Evolutionary conservation across 2,329 filamentous ascomycete genomes (phyloP).

Genomic region (Ilyonectria robusta): DNA sequence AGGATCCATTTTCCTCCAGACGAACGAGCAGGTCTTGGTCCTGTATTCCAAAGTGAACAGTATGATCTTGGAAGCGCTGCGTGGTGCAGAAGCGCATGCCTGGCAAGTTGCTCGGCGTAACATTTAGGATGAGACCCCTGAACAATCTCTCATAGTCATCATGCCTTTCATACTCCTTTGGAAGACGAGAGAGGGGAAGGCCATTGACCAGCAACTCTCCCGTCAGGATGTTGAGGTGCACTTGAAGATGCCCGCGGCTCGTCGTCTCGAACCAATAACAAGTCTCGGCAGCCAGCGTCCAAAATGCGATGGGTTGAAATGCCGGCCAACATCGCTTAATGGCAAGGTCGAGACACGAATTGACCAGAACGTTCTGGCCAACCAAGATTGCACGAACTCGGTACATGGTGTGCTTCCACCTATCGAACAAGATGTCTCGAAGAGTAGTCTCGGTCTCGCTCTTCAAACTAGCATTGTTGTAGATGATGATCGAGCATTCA

Average conservation of each 20-base stretch:
- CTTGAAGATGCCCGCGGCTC: background rate
- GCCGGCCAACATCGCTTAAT: slow-evolving; percentile 36
- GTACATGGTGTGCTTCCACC: slow-evolving; percentile 31
- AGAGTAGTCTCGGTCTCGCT: background rate
- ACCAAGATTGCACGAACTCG: slow-evolving; percentile 8
- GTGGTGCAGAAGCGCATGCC: slow-evolving; percentile 59
- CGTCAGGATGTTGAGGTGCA: slow-evolving; percentile 33
- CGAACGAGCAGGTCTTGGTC: slow-evolving; percentile 56
- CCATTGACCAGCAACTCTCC: slow-evolving; percentile 33
- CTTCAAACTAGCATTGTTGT: slow-evolving; percentile 14
- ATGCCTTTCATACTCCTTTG: slow-evolving; percentile 20
- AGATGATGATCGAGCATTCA: slow-evolving; percentile 28
- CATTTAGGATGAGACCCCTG: slow-evolving; percentile 28
- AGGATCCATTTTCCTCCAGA: slow-evolving; percentile 26
- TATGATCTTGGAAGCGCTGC: slow-evolving; percentile 42
- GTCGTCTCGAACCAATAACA: slow-evolving; percentile 34
- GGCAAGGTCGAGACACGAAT: slow-evolving; percentile 31
- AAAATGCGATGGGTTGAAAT: slow-evolving; percentile 8
- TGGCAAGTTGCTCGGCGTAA: slow-evolving; percentile 34
- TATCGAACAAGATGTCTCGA: slow-evolving; percentile 18
- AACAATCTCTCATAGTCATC: slow-evolving; percentile 34
- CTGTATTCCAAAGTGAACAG: slow-evolving; percentile 50
- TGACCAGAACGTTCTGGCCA: rapidly evolving
- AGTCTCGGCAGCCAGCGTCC: slow-evolving; percentile 18
- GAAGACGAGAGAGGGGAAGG: slow-evolving; percentile 27